Evolutionary conservation across 495 filamentous ascomycete genomes (phyloP), one percentile per base, ranked within the genome.

Genomic region (Aspergillus carlsbadensis): DNA sequence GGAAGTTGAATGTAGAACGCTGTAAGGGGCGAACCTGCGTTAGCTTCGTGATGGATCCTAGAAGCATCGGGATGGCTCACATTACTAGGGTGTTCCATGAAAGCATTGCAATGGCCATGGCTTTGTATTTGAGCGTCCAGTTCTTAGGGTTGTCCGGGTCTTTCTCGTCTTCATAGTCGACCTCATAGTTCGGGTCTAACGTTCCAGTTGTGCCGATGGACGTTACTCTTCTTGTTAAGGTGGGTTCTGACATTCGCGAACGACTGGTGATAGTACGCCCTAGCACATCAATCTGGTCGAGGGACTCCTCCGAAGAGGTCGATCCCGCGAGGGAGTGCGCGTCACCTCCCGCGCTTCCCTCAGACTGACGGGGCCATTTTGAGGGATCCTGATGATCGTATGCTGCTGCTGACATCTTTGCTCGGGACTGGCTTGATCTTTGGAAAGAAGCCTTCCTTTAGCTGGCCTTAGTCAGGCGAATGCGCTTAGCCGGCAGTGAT

Each of bases 1-100:
- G 0, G 84, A 88, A 2, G 92, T 96, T 13, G 85, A 89, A 68
- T 93, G 94, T n/a, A 96, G 72, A 21, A 96, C 87, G 26, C 81
- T 82, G 52, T 52, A 20, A 14, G 8, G 29, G 8, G 6, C 17
- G 22, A 10, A 14, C 3, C 36, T 39, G 42, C 10, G 24, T 52
- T 39, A 52, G 49, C 21, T 21, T n/a, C 14, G 7, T 21, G n/a
- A 53, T 6, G 0, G 14, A 21, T n/a, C 13, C 8, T 11, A 52
- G 34, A 48, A 35, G 14, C 17, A 11, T 14, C 2, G 41, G 10
- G 33, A 39, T 29, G n/a, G 70, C 78, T 67, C 62, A 83, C 62
- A 92, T 83, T 11, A 85, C 78, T 66, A 87, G 84, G 6, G 88
- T 90, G 36, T 87, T 81, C 71, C 82, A 92, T 20, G 87, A 87